Percentiles rank a stretch among this genome's conserved stretches.
These are phyloP conservation scores for Talaromyces marneffei DNA, from an alignment of 2,329 filamentous ascomycete species.

Conservation along the genomic window DNA sequence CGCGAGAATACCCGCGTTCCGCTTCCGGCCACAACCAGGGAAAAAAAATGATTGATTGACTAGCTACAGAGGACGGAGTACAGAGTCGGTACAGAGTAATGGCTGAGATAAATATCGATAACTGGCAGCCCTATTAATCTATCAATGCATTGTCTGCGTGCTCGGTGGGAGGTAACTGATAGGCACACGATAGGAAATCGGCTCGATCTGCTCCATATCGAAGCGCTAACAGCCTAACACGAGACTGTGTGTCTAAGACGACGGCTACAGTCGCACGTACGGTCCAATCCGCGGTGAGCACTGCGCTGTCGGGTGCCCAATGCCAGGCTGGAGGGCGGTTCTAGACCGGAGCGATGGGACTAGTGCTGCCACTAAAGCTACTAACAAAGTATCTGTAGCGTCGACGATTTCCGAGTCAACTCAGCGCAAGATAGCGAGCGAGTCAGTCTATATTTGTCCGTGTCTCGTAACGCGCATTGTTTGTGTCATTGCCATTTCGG, in stretches of 20 bases:
- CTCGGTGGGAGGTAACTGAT: background rate
- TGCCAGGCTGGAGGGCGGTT: background rate
- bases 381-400: background rate
- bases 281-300: background rate
- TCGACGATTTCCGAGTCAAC: background rate
- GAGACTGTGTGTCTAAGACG: too few relatives aligned
- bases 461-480: too few relatives aligned
- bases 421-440: background rate
- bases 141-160: background rate
- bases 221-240: background rate
- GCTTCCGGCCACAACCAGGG: constrained; percentile 3
- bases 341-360: background rate
- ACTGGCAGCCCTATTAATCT: background rate
- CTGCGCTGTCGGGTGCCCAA: constrained; percentile 3
- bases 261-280: too few relatives aligned
- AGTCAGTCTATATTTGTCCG: too few relatives aligned
- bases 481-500: background rate
- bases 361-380: background rate
- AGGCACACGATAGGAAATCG: background rate
- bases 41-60: background rate
- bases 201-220: background rate
- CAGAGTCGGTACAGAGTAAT: too few relatives aligned
- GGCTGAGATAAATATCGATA: background rate
- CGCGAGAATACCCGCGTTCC: background rate
- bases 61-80: too few relatives aligned